Conservation (phyloP, 2,329 filamentous ascomycete species). For the Sordariomycetes sp. region DNA sequence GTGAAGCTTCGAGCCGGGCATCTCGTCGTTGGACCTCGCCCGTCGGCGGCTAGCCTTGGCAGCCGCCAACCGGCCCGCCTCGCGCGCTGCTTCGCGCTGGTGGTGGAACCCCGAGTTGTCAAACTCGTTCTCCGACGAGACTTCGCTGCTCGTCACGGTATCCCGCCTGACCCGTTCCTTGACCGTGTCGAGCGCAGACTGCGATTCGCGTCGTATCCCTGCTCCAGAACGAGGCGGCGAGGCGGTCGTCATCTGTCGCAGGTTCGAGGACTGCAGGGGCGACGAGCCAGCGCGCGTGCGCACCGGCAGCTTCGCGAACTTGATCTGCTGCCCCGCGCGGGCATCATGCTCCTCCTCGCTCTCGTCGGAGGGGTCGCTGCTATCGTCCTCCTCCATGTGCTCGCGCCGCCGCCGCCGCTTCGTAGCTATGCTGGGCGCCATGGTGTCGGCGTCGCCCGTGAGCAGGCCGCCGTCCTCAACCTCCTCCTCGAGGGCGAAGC, state of each 20-base stretch:
- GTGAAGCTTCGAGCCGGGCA: conserved; percentile 25
- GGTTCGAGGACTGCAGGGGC: conserved; percentile 57
- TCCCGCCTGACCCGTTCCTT: conserved; percentile 59
- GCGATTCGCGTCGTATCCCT: conserved; percentile 48
- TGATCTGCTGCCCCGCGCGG: conserved; percentile 74
- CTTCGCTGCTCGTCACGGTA: conserved; percentile 70
- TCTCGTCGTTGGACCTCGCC: conserved; percentile 23
- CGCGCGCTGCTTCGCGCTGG: conserved; percentile 46
- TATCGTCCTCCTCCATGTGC: conserved; percentile 74
- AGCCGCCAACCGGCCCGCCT: conserved; percentile 25
- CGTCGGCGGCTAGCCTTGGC: conserved; percentile 19
- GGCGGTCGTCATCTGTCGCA: conserved; percentile 30
- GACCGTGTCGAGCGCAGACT: conserved; percentile 56
- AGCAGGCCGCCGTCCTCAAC: conserved; percentile 63
- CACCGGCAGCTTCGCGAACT: conserved; percentile 91
- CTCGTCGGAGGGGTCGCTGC: conserved; percentile 73
- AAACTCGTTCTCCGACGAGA: conserved; percentile 72
- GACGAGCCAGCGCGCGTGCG: conserved; percentile 79
- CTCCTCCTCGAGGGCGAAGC: conserved; percentile 54
- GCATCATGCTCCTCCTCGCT: conserved; percentile 67
- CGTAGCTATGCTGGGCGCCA: conserved; percentile 53
- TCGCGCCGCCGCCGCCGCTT: conserved; percentile 55
- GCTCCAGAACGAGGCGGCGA: conserved; percentile 30
- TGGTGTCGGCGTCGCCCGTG: conserved; percentile 52
- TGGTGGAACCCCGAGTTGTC: conserved; percentile 53